Conservation (phyloP, 2,329 filamentous ascomycete genomes). For the Trichoderma asperellum region DNA sequence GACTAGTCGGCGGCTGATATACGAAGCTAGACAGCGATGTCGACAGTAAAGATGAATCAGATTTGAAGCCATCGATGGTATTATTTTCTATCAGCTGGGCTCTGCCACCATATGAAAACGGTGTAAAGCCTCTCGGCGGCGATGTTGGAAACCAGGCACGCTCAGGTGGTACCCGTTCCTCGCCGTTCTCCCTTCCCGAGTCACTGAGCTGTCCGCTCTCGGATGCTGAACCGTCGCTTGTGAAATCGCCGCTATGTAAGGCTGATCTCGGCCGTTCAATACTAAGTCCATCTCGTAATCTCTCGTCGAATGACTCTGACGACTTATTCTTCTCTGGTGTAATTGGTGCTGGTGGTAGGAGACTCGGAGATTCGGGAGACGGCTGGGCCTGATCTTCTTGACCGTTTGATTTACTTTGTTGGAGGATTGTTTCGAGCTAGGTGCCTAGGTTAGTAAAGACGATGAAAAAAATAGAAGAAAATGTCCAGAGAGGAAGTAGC, state of each 20-base stretch:
- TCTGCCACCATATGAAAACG: slow-evolving; percentile 50
- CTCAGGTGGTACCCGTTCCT: slow-evolving; percentile 33
- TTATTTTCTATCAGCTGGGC: slow-evolving; percentile 36
- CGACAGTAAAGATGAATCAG: slow-evolving; percentile 63
- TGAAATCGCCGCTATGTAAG: slow-evolving; percentile 70
- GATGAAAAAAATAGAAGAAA: neutral
- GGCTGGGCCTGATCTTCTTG: slow-evolving; percentile 37
- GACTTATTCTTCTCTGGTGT: slow-evolving; percentile 50
- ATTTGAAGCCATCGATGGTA: slow-evolving; percentile 45
- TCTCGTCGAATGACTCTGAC: slow-evolving; percentile 42
- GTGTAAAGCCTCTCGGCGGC: slow-evolving; percentile 56
- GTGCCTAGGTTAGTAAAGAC: slow-evolving; percentile 15
- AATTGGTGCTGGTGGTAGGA: slow-evolving; percentile 54
- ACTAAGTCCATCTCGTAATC: slow-evolving; percentile 59
- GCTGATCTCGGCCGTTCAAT: slow-evolving; percentile 84
- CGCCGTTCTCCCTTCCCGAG: slow-evolving; percentile 17
- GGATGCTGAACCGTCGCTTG: slow-evolving; percentile 42
- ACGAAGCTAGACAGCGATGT: slow-evolving; percentile 80
- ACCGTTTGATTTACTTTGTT: slow-evolving; percentile 32
- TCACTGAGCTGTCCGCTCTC: slow-evolving; percentile 28
- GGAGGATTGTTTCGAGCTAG: slow-evolving; percentile 47
- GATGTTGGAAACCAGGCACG: slow-evolving; percentile 59
- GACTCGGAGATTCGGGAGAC: slow-evolving; percentile 44
- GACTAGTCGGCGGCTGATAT: slow-evolving; percentile 88
- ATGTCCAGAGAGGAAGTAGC: neutral